Evolutionary conservation across 169 alveolate genomes (phyloP), one percentile per base, ranked within the genome.

Genomic region (Plasmodium blacklocki): DNA sequence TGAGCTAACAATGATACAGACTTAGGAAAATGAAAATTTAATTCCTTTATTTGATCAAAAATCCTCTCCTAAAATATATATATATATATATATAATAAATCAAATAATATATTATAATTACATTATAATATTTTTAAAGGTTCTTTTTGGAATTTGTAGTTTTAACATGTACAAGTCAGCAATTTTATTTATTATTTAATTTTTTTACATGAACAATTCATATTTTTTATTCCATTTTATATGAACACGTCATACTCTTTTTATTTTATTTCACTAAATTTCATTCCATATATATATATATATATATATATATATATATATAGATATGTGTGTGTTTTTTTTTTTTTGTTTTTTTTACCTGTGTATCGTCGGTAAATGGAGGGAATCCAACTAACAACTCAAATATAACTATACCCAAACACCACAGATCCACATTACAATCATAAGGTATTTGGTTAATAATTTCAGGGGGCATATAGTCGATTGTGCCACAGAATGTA

Each of bases 401-500:
- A 93, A 94, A 97, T 58, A 97, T 93, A 47, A 96, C 95, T 15
- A 97, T 96, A 23, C 99, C 99, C 26, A 97, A 52, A 56, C 98
- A 94, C 99, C 99, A 97, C 47, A 96, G 74, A 87, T 97, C 99
- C 2, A 96, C 97, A 32, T 93, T 93, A 32, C 96, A 93, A 83
- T 95, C 97, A 92, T 97, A 97, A 6, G 94, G 94, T 54, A 95
- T 92, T 52, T 94, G 94, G 23, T 93, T 88, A 3, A 97, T 94
- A 90, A 97, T 96, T 74, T 97, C 99, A 18, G 99, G 99, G 11
- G 99, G 98, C 52, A 97, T 89, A 92, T 97, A 97, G 62, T 97
- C 99, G 15, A 95, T 91, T 1, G 99, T 97, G 14, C 99, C 99
- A 74, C 99, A 97, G 45, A 97, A 90, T 52, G 99, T 97, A 39